Evolutionary conservation across 345 rosid genomes (phyloP).

Genomic region (Sonneratia caseolaris): DNA sequence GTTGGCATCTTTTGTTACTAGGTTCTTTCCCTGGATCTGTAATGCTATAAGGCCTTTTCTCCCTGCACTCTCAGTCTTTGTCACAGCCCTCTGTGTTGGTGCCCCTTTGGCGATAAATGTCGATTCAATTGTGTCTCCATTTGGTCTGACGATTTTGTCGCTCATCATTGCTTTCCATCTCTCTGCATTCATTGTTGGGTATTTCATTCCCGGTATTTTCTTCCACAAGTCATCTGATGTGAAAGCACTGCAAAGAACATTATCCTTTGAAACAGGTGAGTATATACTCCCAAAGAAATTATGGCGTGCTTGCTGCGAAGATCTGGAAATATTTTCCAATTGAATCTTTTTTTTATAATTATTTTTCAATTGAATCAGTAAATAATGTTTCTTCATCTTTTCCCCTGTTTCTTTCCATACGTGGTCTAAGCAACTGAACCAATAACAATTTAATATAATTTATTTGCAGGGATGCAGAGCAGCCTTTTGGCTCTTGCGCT

Average conservation of each 20-base stretch:
- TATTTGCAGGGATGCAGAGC: slow-evolving; percentile 85
- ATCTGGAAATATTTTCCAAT: not conserved
- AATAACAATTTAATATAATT: slow-evolving; percentile 5
- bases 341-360: too few relatives aligned
- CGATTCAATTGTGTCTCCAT: slow-evolving; percentile 59
- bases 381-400: not conserved
- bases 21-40: slow-evolving; percentile 64
- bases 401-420: not conserved
- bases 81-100: slow-evolving; percentile 81
- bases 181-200: slow-evolving; percentile 67
- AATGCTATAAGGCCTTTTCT: slow-evolving; percentile 56
- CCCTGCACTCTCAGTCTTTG: slow-evolving; percentile 70
- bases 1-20: slow-evolving; percentile 18
- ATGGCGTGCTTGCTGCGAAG: not conserved
- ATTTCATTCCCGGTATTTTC: slow-evolving; percentile 42
- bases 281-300: not conserved
- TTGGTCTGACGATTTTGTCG: slow-evolving; percentile 42
- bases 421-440: not conserved
- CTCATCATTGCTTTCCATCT: slow-evolving; percentile 60
- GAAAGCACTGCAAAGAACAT: slow-evolving; percentile 73
- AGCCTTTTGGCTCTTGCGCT: slow-evolving; percentile 89
- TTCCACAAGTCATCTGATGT: slow-evolving; percentile 46
- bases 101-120: slow-evolving; percentile 88
- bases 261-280: slow-evolving; percentile 81
- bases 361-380: not conserved